Percentiles rank a stretch among this genome's conserved stretches.
Evolutionary conservation across 139 green algal species (phyloP).

Genomic region (Chlamydomonas urium): DNA sequence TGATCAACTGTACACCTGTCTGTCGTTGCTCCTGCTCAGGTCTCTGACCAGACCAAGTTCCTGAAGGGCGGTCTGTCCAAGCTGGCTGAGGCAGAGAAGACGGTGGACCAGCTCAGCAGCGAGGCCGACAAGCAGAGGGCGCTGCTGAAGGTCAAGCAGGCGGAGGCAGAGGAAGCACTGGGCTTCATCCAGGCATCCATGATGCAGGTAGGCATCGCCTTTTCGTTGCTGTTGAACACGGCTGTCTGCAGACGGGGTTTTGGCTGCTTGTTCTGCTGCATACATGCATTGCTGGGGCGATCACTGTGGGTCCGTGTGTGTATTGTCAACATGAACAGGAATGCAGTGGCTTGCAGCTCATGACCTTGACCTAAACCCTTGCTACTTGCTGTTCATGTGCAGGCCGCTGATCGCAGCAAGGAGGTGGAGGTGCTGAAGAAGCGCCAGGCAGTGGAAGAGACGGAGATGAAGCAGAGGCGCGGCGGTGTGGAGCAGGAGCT

Average conservation of each 20-base stretch:
- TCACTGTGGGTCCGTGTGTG: no score
- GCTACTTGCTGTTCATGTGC: no score
- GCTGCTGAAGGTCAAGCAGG: conserved; percentile 59
- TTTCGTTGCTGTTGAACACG: no score
- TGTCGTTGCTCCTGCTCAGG: conserved; percentile 4
- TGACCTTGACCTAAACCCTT: no score
- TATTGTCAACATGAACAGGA: no score
- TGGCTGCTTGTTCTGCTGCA: no score
- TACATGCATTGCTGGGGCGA: no score
- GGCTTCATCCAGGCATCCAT: conserved; percentile 55
- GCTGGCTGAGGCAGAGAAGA: conserved; percentile 64
- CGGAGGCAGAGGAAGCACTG: conserved; percentile 62
- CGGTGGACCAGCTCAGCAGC: conserved; percentile 59
- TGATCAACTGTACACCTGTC: not conserved
- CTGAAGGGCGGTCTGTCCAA: conserved; percentile 64
- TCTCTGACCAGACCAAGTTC: conserved; percentile 48
- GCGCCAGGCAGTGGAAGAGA: conserved; percentile 55
- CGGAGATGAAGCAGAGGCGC: conserved; percentile 33
- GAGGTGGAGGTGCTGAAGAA: conserved; percentile 65
- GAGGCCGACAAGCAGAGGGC: conserved; percentile 56
- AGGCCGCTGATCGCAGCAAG: conserved; percentile 51
- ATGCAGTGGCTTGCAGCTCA: no score
- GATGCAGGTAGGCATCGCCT: conserved; percentile 28
- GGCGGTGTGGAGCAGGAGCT: conserved; percentile 69
- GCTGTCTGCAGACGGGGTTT: not conserved